A percentile compares a stretch with the other conserved stretches of the same genome.
Conservation (phyloP, 2,329 filamentous ascomycete species). For the Verticillium tricorpus region DNA sequence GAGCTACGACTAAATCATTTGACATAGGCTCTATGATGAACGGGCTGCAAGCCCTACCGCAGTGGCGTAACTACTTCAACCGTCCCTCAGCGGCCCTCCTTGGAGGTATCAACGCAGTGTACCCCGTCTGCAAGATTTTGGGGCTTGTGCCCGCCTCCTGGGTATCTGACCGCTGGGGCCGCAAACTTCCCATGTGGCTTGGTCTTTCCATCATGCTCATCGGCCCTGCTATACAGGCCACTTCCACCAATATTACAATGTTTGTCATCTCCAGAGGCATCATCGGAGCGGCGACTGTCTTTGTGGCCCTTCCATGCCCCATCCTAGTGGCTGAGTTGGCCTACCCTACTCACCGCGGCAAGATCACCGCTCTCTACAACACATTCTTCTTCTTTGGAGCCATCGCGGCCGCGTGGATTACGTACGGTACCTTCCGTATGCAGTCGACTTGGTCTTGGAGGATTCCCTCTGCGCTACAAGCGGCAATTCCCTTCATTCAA, state of each 20-base stretch:
- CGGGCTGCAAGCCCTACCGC: conserved; percentile 29
- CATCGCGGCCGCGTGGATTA: conserved; percentile 22
- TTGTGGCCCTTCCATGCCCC: conserved; percentile 23
- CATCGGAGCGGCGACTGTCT: conserved; percentile 25
- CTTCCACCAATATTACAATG: conserved; percentile 17
- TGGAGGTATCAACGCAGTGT: conserved; percentile 11
- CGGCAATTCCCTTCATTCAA: conserved; percentile 32
- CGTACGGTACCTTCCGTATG: conserved; percentile 27
- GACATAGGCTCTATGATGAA: conserved; percentile 31
- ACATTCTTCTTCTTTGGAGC: conserved; percentile 33
- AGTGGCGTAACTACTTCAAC: conserved; percentile 32
- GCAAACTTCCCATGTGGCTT: conserved; percentile 25
- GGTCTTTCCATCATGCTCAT: conserved; percentile 24
- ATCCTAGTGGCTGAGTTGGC: conserved; percentile 30
- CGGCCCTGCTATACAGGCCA: conserved; percentile 24
- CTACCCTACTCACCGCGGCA: conserved; percentile 28
- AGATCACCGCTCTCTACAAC: conserved; percentile 39
- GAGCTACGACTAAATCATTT: no score
- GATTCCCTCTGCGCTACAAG: conserved; percentile 20
- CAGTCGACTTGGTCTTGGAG: conserved; percentile 22
- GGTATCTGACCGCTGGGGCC: conserved; percentile 30
- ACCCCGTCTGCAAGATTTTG: conserved; percentile 10
- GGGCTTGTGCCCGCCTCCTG: conserved; percentile 3
- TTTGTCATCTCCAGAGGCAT: conserved; percentile 29
- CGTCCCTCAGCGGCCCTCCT: conserved; percentile 4